Evolutionary conservation across 2,329 filamentous ascomycete genomes (phyloP), one percentile per base, ranked within the genome.

Genomic region (Sporothrix brunneoviolacea): DNA sequence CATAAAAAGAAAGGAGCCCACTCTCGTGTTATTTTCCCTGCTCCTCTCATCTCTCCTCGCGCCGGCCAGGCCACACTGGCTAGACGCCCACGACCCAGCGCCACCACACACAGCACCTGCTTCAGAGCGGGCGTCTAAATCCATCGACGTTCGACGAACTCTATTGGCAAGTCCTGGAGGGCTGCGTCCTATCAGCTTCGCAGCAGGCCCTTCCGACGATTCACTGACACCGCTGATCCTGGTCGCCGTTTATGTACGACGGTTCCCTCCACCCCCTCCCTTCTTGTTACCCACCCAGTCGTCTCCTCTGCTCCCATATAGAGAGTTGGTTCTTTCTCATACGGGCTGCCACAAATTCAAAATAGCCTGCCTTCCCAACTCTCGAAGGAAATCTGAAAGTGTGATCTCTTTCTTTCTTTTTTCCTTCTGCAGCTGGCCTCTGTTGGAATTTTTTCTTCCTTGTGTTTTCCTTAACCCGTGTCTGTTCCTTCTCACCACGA

Each of bases 351-450:
- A 68, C 62, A 66, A 65, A 70, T 70, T 77, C 73, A 79, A 77
- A 79, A 79, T 70, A 70, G 66, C 62, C 37, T 64, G 58, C 62
- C 64, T 65, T 70, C 72, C 70, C 67, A 66, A 55, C 58, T 58
- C 58, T 62, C 61, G 61, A 56, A 12, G 22, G 8, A 19, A 37
- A 22, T 22, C 38, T 42, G 37, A 32, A 40, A 40, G 12, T 9
- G 21, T 24, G 18, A 7, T 38, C 65, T 63, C 72, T 66, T 61
- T 67, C 22, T 56, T 62, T 65, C 70, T 68, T 76, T 80, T 74
- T 69, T 62, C 65, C 58, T 64, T 62, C 65, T 61, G 21, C 42
- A 53, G 51, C 51, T 53, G 51, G 51, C 35, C 51, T 53, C 51
- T 52, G 51, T 53, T 53, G 46, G 65, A 57, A 52, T 47, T 56